phyloP scores from a whole-genome alignment of 2,329 filamentous ascomycete species.

The Fusarium burgessii region DNA sequence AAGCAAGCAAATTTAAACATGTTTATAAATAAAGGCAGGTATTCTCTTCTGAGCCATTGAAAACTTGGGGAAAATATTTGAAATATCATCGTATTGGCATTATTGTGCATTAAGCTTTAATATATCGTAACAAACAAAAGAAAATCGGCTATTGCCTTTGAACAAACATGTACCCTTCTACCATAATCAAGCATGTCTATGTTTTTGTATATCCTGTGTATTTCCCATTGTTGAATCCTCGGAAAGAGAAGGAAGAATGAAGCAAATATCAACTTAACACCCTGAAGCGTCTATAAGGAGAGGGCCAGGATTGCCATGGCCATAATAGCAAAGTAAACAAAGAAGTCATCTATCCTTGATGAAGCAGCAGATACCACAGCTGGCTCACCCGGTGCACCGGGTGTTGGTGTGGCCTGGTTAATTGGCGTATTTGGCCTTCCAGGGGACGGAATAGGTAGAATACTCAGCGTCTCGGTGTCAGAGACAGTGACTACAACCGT shows the following conservation, averaged over 20 bases:
- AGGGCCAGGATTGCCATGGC: constrained; percentile 23
- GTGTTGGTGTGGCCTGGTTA: constrained; percentile 21
- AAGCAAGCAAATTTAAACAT: background rate
- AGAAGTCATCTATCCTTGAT: constrained; percentile 25
- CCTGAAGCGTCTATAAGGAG: constrained; percentile 11
- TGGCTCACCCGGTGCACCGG: constrained; percentile 17
- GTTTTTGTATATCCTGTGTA: constrained; percentile 3
- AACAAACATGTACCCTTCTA: constrained; percentile 19
- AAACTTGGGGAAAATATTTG: background rate
- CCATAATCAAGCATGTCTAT: background rate
- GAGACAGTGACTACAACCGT: constrained; percentile 28
- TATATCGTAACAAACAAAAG: constrained; percentile 30
- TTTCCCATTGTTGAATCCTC: constrained; percentile 6
- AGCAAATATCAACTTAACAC: background rate
- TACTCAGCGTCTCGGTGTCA: constrained; percentile 12
- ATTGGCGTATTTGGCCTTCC: background rate
- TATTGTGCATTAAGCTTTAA: constrained; percentile 13
- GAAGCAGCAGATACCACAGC: constrained; percentile 10
- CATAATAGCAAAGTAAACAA: constrained; percentile 22
- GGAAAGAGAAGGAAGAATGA: background rate
- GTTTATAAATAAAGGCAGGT: background rate
- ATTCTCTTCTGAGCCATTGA: background rate
- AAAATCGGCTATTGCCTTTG: constrained; percentile 7
- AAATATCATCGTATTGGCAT: constrained; percentile 10
- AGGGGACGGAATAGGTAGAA: constrained; percentile 12